These are phyloP conservation scores for Trichoderma koningiopsis DNA, from an alignment of 2,329 filamentous ascomycete genomes.

Conservation along the genomic window DNA sequence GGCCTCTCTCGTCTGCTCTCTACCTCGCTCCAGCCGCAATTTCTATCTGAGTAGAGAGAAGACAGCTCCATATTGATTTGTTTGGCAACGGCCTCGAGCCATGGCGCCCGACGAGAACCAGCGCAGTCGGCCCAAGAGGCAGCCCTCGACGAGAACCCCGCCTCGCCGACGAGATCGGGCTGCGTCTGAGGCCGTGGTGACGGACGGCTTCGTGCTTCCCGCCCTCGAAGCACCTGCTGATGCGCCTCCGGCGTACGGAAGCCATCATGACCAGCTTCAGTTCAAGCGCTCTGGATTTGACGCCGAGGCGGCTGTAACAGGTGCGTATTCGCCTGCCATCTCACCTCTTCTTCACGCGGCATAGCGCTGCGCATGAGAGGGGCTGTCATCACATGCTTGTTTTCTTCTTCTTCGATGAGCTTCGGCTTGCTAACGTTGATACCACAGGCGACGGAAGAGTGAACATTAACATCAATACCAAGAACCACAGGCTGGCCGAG, in stretches of 20 bases:
- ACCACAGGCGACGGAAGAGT: constrained; percentile 71
- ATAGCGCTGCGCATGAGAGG: neutral
- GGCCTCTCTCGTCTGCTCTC: neutral
- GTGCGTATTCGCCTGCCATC: constrained; percentile 37
- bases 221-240: constrained; percentile 46
- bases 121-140: constrained; percentile 28
- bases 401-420: neutral
- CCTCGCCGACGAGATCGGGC: constrained; percentile 27
- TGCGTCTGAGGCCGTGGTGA: constrained; percentile 36
- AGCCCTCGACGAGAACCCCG: constrained; percentile 11
- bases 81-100: neutral
- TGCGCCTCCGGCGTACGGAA: constrained; percentile 61
- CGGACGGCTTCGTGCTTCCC: constrained; percentile 46
- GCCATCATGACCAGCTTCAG: constrained; percentile 56
- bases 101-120: constrained; percentile 38
- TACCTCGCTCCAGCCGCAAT: neutral
- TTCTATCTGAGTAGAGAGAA: neutral
- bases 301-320: constrained; percentile 61
- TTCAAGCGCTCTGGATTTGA: constrained; percentile 65
- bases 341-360: constrained; percentile 2
- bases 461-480: constrained; percentile 78
- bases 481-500: constrained; percentile 64
- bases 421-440: neutral
- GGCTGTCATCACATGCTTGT: neutral
- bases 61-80: neutral